Base-by-base conservation (phyloP, 2,329 filamentous ascomycete species). In the Botrytis medusae region DNA sequence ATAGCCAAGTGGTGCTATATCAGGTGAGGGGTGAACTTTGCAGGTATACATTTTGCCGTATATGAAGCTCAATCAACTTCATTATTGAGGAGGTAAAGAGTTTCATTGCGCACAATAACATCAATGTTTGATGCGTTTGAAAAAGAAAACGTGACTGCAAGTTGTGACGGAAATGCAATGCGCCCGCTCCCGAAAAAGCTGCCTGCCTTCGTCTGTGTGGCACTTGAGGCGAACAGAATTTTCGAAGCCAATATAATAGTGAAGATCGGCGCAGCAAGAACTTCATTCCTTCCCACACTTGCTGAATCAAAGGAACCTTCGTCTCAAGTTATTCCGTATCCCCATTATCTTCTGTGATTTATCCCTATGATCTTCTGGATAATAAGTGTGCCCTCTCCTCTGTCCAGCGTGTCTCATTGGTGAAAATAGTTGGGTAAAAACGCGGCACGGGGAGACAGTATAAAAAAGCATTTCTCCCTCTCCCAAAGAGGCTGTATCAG, bases 391-490 rank as follows among this genome's bases (percentile, higher is more conserved):
- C 51, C 6, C 5, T 54, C 2, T n/a, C 6, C 14, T n/a, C 5
- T 54, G 14, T 6, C 14, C 14, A 54, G n/a, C 29, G 6, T 14
- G n/a, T 2, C 8, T 29, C 14, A 7, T 18, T 29, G 1, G 2
- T 2, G 1, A 29, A 29, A 54, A 29, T 5, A 29, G 6, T 18
- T n/a, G 3, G 14, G 0, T 54, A 5, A 29, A 18, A 54, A 29
- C 1, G n/a, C 1, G 14, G 14, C 25, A 54, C 8, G 3, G 3
- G 6, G 2, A 29, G 14, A 18, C 0, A 8, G n/a, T 18, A 57
- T 18, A 29, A 7, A 9, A 18, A 29, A 57, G 5, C 0, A 0
- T 18, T 8, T 2, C 2, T 57, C 12, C n/a, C 0, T 2, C 18
- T 29, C 0, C 14, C n/a, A 16, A 3, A 29, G 2, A 29, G 2